A percentile compares a stretch with the other conserved stretches of the same genome.
Evolutionary conservation across 1,284 basidiomycete species (phyloP).

Genomic region (Sanguinoderma infundibulare): DNA sequence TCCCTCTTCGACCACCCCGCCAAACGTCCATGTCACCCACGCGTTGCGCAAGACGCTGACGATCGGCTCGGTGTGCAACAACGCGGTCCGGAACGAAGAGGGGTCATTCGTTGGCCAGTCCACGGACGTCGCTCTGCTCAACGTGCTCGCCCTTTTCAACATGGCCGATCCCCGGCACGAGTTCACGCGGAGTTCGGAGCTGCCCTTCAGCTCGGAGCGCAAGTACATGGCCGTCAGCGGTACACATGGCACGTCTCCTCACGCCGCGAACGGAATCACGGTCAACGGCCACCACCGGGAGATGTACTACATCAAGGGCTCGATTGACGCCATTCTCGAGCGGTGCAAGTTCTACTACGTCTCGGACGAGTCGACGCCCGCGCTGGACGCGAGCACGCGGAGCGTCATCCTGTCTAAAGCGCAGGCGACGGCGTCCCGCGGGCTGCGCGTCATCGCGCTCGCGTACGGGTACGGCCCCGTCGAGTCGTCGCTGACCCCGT

Average conservation of each 20-base stretch:
- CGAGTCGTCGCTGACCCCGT: slow-evolving; percentile 38
- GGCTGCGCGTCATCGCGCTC: slow-evolving; percentile 89
- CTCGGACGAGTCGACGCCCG: slow-evolving; percentile 81
- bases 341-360: slow-evolving; percentile 90
- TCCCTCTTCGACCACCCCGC: slow-evolving; percentile 40
- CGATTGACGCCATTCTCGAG: slow-evolving; percentile 86
- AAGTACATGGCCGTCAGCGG: slow-evolving; percentile 95
- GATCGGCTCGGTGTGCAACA: slow-evolving; percentile 77
- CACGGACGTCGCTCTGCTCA: slow-evolving; percentile 92
- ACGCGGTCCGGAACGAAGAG: slow-evolving; percentile 71
- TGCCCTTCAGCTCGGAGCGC: slow-evolving; percentile 90
- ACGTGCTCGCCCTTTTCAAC: slow-evolving; percentile 76
- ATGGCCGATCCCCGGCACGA: slow-evolving; percentile 73
- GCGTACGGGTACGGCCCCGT: slow-evolving; percentile 80
- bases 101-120: slow-evolving; percentile 86
- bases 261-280: slow-evolving; percentile 41
- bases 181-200: slow-evolving; percentile 81
- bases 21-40: slow-evolving; percentile 43
- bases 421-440: slow-evolving; percentile 71
- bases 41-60: slow-evolving; percentile 68
- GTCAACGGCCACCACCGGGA: slow-evolving; percentile 51
- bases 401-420: slow-evolving; percentile 74
- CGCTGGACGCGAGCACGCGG: slow-evolving; percentile 71
- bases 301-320: slow-evolving; percentile 91
- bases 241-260: slow-evolving; percentile 49